Evolutionary conservation across 352 stramenopile genomes (phyloP).

Genomic region (Phytophthora pistaciae): DNA sequence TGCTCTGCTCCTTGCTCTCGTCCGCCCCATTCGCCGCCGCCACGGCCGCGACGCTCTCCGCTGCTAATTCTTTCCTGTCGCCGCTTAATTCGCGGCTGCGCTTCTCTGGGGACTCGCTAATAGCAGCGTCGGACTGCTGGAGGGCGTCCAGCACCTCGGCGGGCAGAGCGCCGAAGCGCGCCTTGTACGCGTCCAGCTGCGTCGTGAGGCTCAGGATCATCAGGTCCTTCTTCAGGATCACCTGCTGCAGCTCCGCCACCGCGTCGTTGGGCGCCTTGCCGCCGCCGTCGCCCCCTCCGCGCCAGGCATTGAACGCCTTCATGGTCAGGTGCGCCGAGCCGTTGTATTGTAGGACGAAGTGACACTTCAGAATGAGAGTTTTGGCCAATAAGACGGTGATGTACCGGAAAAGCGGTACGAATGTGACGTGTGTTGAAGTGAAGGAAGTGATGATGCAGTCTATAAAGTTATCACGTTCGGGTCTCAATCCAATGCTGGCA

Average conservation of each 20-base stretch:
- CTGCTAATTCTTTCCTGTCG: constrained; percentile 20
- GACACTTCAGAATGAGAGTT: constrained; percentile 4
- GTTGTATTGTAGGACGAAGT: constrained; percentile 10
- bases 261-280: constrained; percentile 35
- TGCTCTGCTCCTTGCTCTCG: constrained; percentile 4
- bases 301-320: constrained; percentile 48
- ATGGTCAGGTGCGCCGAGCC: constrained; percentile 16
- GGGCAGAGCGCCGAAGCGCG: constrained; percentile 62
- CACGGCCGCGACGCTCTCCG: constrained; percentile 9
- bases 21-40: constrained; percentile 9
- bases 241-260: constrained; percentile 76
- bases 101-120: constrained; percentile 20
- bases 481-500: neutral
- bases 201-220: constrained; percentile 85
- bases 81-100: constrained; percentile 26
- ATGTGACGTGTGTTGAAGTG: neutral
- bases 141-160: constrained; percentile 38
- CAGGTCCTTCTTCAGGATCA: constrained; percentile 87
- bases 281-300: constrained; percentile 19
- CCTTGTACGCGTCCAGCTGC: constrained; percentile 68
- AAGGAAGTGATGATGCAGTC: constrained; percentile 11
- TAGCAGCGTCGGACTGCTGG: constrained; percentile 20
- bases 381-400: constrained; percentile 6
- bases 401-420: neutral
- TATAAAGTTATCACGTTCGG: constrained; percentile 27